phyloP scores from a whole-genome alignment of 1,139 yeast genomes.

The Suhomyces taliae region DNA sequence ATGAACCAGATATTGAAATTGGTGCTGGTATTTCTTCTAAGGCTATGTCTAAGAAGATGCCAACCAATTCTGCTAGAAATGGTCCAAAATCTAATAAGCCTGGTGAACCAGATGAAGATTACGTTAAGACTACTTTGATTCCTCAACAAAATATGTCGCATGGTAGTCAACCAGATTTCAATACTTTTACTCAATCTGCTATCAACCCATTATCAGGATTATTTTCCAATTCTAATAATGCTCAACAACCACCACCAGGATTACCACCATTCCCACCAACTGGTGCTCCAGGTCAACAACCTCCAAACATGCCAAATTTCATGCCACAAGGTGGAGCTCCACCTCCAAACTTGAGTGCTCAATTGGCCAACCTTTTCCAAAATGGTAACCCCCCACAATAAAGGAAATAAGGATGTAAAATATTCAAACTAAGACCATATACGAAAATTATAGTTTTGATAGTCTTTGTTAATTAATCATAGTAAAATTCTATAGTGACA shows the following conservation, averaged over 20 bases:
- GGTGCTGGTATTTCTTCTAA: slow-evolving; percentile 94
- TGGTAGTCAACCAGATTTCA: slow-evolving; percentile 37
- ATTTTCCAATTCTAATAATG: slow-evolving; percentile 28
- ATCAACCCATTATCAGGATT: slow-evolving; percentile 57
- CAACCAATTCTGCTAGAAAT: slow-evolving; percentile 80
- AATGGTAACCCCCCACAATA: slow-evolving; percentile 12
- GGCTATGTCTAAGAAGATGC: slow-evolving; percentile 86
- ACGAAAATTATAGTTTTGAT: neutral
- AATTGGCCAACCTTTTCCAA: slow-evolving; percentile 39
- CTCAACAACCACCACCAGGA: slow-evolving; percentile 13
- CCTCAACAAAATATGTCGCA: slow-evolving; percentile 28
- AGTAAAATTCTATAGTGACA: no score
- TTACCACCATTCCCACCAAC: slow-evolving; percentile 19
- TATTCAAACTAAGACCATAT: neutral
- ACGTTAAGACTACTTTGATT: slow-evolving; percentile 38
- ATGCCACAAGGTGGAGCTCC: slow-evolving; percentile 17
- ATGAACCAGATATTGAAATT: slow-evolving; percentile 96
- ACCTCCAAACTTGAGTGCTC: slow-evolving; percentile 35
- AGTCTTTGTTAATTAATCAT: no score
- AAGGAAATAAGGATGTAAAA: neutral
- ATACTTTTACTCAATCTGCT: slow-evolving; percentile 35
- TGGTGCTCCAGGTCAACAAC: slow-evolving; percentile 16
- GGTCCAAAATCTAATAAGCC: slow-evolving; percentile 81
- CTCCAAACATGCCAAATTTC: slow-evolving; percentile 10
- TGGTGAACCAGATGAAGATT: slow-evolving; percentile 54